Evolutionary conservation across 164 flowering plant species (phyloP).

Genomic region (Euptelea pleiosperma): DNA sequence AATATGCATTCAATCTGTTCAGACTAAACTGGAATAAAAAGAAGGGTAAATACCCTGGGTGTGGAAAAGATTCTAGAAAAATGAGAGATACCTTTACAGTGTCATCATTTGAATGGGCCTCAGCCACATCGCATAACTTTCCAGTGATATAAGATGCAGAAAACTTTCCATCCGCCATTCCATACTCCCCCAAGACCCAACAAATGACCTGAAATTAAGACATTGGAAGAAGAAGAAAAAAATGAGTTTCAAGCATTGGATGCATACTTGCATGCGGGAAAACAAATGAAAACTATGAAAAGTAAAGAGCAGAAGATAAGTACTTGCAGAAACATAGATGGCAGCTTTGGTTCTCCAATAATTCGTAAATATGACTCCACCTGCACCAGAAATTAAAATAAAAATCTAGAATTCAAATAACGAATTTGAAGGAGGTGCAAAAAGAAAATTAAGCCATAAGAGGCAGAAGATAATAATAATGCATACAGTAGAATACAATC

Average conservation of each 20-base stretch:
- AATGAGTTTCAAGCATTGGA: not conserved
- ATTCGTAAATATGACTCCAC: slow-evolving; percentile 90
- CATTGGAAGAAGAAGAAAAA: not conserved
- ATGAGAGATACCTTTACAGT: slow-evolving; percentile 65
- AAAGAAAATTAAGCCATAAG: not conserved
- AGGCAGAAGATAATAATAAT: too few species aligned
- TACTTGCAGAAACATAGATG: slow-evolving; percentile 93
- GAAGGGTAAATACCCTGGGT: not conserved
- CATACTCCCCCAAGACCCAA: slow-evolving; percentile 99
- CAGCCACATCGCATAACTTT: slow-evolving; percentile 96
- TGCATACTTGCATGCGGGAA: slow-evolving; percentile 11
- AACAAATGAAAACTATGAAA: slow-evolving; percentile 12
- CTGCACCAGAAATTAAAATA: slow-evolving; percentile 38
- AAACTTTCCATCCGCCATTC: slow-evolving; percentile 87
- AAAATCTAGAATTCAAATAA: not conserved
- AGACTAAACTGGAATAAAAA: not conserved
- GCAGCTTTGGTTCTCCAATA: slow-evolving; percentile 92
- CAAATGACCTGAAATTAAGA: slow-evolving; percentile 69
- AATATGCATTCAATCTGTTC: not conserved
- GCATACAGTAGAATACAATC: too few species aligned
- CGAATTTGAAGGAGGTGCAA: not conserved
- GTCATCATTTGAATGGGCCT: slow-evolving; percentile 89
- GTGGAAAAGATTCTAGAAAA: not conserved
- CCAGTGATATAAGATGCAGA: slow-evolving; percentile 89
- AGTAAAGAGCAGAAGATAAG: slow-evolving; percentile 7